Evolutionary conservation across 345 rosid species (phyloP), one percentile per base, ranked within the genome.

Genomic region (Hypericum perforatum): DNA sequence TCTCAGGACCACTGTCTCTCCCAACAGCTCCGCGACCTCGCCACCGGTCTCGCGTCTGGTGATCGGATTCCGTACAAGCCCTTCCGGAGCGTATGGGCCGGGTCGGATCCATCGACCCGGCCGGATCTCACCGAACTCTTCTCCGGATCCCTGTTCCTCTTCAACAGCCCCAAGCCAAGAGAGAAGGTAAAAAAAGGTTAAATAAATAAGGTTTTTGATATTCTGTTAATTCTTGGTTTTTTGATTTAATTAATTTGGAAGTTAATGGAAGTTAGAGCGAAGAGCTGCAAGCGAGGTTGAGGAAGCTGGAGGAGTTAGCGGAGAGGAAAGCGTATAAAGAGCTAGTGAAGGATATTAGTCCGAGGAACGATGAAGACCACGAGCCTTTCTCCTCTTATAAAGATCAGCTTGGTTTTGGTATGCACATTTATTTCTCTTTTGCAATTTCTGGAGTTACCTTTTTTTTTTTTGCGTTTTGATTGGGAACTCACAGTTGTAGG

Each of bases 371-470:
- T 37, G 56, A 66, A 0, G 49, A 59, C 4, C 32, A 22, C 53
- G 92, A 91, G 70, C 98, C 98, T 52, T 87, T 91, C 77, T 91
- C 98, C 5, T 79, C 95, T 50, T 91, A 91, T 70, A 91, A 87
- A 70, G 96, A 91, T 70, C 98, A 91, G 65, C 81, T 91, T 52
- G 98, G 98, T 48, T 91, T 91, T 53, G 98, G 98, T 90, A 63
- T 36, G 32, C 11, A 10, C 49, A 55, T 46, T 46, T 5, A 52
- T 0, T 36, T 16, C 8, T 11, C 9, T 42, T 7, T 41, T 42
- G 14, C 4, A 0, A 0, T 16, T 52, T 52, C 9, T 11, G 9
- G 5, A 16, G 8, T 12, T 46, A 14, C 13, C 13, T 46, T 16
- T 46, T 14, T 46, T 46, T 8, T 8, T 13, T 16, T 32, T n/a